Base-by-base conservation (phyloP, 1,284 basidiomycete genomes). In the Bjerkandera adusta region DNA sequence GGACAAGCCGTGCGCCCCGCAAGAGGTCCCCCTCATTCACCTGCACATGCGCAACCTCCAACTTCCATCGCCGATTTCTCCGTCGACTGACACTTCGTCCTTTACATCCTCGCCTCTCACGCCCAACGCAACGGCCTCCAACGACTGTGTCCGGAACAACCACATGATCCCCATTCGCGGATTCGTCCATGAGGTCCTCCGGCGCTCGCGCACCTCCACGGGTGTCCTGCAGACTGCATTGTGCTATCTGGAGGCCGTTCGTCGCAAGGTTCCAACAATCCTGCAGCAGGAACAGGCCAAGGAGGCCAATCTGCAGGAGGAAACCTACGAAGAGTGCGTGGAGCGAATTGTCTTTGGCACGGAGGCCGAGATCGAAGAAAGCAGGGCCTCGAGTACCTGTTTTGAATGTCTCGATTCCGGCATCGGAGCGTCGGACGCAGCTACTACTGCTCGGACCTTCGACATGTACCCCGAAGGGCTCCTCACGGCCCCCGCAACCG, bases 151-250 rank as follows among this genome's bases (percentile, higher is more conserved):
- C 45, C 53, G 53, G 4, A 53, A 49, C 13, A 65, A 58, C 52
- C 70, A 73, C 41, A 61, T 78, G 21, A 66, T 79, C 5, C 81
- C 84, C 8, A 76, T 89, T 54, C 81, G 77, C 56, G 71, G 75
- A 4, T 89, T 89, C 53, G 84, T 90, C 13, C 83, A 87, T 60
- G 85, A 90, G 62, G 85, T 89, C 6, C 72, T 89, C 21, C 73
- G 82, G 42, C 81, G 85, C 21, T 89, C 86, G 13, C 75, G 83
- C 43, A 89, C 86, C 1, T 87, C 87, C 8, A 83, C 81, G 16
- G 78, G 72, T 36, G 83, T 89, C 12, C 71, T 90, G 5, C 86
- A 90, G 61, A 85, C 85, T 0, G 88, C 86, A 0, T 67, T 90
- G 0, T 90, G 87, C 62, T 90, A 89, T 57, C 68, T 90, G 21